Evolutionary conservation across 495 filamentous ascomycete species (phyloP), one percentile per base, ranked within the genome.

Genomic region (Neurospora terricola): DNA sequence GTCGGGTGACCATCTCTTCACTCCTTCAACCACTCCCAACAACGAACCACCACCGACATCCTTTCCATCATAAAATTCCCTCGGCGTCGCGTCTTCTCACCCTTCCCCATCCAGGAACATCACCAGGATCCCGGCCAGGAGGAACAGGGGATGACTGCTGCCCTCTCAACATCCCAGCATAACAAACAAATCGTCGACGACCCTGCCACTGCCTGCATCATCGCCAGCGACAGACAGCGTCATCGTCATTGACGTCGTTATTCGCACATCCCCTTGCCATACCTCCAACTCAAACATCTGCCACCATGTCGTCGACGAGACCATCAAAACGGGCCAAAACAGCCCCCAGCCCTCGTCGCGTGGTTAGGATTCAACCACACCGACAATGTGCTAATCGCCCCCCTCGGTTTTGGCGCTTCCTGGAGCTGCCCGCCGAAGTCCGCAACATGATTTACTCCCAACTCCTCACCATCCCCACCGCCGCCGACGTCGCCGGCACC

Each of bases 361-460:
- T 70, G 8, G 72, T 70, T 11, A 59, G 73, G 16, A 54, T 72
- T 37, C 70, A 72, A 66, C 73, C 73, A 23, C 72, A 72, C 39
- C 70, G 73, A 9, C 43, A 38, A 23, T 72, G 70, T 34, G 73
- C 73, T 14, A 30, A 42, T 4, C 42, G 70, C 1, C 70, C 70
- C 8, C 73, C 70, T 14, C 73, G 73, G 16, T 74, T 74, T 40
- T 40, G 38, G 30, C 27, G 21, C 21, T 74, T 74, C 70, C 36
- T 59, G 21, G 9, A 69, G 2, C 54, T 74, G 38, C 70, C 73
- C 27, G 23, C 48, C 38, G 73, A 74, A 27, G 9, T 74, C 18
- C 73, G 73, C 30, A 27, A 36, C 34, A 11, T 42, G 30, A 30
- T 74, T 11, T 74, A 74, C 73, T 39, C 34, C 11, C 38, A 69